A percentile compares a stretch with the other conserved stretches of the same genome.
These are phyloP conservation scores for Medicago ruthenica DNA, from an alignment of 306 rosid species.

Conservation along the genomic window DNA sequence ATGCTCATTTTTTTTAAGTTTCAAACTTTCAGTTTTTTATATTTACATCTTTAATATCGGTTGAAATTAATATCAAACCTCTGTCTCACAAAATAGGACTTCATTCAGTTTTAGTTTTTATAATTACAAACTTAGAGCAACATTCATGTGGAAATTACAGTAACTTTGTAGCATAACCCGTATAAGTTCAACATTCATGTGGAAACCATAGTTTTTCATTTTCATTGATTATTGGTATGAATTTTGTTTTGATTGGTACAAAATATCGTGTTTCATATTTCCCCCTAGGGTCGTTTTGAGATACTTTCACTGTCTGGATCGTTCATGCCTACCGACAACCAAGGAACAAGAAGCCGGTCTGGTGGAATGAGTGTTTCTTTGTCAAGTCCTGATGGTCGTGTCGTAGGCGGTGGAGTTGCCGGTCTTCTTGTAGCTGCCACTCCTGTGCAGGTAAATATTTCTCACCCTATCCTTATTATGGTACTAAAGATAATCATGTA, in stretches of 20 bases:
- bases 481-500: too few relatives aligned
- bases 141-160: too few relatives aligned
- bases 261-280: conserved; percentile 20
- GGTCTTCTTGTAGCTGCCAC: conserved; percentile 74
- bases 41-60: neutral
- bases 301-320: conserved; percentile 77
- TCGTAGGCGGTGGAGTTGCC: conserved; percentile 75
- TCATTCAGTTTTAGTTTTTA: too few relatives aligned
- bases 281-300: conserved; percentile 71
- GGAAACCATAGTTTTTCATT: neutral
- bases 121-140: too few relatives aligned
- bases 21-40: neutral
- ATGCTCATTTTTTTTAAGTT: conserved; percentile 10
- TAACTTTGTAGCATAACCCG: too few relatives aligned
- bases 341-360: conserved; percentile 72
- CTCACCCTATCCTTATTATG: neutral
- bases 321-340: conserved; percentile 67
- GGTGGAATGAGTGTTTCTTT: conserved; percentile 79
- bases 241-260: conserved; percentile 6
- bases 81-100: too few relatives aligned
- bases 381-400: conserved; percentile 72
- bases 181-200: neutral
- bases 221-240: neutral
- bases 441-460: conserved; percentile 72
- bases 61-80: too few relatives aligned